These are phyloP conservation scores for Carex pumila DNA, from an alignment of 176 grass and related monocot species.

Conservation along the genomic window DNA sequence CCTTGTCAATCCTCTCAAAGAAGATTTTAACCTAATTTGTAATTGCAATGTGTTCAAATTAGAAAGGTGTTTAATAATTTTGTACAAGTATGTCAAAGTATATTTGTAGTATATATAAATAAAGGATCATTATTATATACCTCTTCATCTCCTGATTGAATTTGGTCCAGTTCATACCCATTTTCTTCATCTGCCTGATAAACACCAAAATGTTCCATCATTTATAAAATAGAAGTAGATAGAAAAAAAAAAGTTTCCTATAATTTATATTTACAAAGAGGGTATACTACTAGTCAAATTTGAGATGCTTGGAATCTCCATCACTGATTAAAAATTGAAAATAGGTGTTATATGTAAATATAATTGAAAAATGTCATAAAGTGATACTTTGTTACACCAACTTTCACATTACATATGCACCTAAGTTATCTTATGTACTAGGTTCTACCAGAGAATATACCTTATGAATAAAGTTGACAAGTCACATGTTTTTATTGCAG, in stretches of 20 bases:
- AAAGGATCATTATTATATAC: slow-evolving; percentile 24
- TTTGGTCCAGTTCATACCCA: slow-evolving; percentile 36
- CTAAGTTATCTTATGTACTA: not conserved
- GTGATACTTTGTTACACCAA: not conserved
- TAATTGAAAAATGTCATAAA: not conserved
- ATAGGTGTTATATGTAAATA: not conserved
- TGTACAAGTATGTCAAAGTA: not conserved
- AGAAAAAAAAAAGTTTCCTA: not conserved
- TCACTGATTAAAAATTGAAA: not conserved
- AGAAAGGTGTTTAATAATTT: not conserved
- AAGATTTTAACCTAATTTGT: slow-evolving; percentile 61
- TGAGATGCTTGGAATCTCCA: not conserved
- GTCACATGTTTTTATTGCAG: not conserved
- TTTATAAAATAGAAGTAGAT: not conserved
- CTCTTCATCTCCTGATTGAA: slow-evolving; percentile 50
- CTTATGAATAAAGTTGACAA: not conserved
- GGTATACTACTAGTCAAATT: not conserved
- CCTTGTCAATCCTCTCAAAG: slow-evolving; percentile 53
- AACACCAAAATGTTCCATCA: not conserved
- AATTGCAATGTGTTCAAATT: not conserved
- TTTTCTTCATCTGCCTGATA: slow-evolving; percentile 33
- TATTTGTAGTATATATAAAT: not conserved
- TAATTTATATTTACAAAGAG: not conserved
- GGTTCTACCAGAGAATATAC: slow-evolving; percentile 1
- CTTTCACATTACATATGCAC: not conserved